phyloP scores from a whole-genome alignment of 164 flowering plant species.

The Stephania cephalantha region DNA sequence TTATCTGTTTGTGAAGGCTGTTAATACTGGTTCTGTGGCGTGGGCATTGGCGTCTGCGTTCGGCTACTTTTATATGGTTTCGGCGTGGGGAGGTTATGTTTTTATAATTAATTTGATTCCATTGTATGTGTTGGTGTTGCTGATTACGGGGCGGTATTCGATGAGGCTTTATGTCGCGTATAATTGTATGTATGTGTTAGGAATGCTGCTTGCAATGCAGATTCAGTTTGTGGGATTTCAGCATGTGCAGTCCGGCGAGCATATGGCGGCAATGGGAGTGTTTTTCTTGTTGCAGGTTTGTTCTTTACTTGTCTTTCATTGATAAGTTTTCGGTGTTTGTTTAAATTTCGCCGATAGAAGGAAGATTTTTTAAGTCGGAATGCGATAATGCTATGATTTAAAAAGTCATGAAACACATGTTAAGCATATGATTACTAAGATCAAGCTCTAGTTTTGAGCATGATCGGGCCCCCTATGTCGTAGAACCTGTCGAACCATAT shows the following conservation, averaged over 20 bases:
- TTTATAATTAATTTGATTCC: constrained; percentile 92
- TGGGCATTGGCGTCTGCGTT: constrained; percentile 94
- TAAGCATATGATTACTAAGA: too few relatives aligned
- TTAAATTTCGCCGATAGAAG: not conserved
- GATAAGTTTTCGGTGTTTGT: not conserved
- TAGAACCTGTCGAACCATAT: too few relatives aligned
- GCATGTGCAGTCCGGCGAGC: constrained; percentile 98
- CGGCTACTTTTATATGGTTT: constrained; percentile 95
- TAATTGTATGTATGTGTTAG: constrained; percentile 80
- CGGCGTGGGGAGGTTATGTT: constrained; percentile 99
- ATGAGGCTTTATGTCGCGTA: constrained; percentile 92
- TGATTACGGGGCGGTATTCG: constrained; percentile 87
- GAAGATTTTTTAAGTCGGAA: too few relatives aligned
- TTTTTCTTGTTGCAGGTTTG: constrained; percentile 90
- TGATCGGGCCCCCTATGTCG: too few relatives aligned
- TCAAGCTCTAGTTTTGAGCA: too few relatives aligned
- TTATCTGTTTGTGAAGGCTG: constrained; percentile 89
- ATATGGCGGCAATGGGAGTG: constrained; percentile 99
- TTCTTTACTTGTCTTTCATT: not conserved
- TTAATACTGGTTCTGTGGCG: constrained; percentile 83
- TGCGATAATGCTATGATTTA: too few relatives aligned
- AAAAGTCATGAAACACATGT: too few relatives aligned
- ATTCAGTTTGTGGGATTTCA: constrained; percentile 99
- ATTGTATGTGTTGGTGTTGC: constrained; percentile 78
- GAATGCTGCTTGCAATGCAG: constrained; percentile 98